Percentiles rank a stretch among this genome's conserved stretches.
Evolutionary conservation across 176 grass and related monocot genomes (phyloP).

Genomic region (Oryza brachyantha): DNA sequence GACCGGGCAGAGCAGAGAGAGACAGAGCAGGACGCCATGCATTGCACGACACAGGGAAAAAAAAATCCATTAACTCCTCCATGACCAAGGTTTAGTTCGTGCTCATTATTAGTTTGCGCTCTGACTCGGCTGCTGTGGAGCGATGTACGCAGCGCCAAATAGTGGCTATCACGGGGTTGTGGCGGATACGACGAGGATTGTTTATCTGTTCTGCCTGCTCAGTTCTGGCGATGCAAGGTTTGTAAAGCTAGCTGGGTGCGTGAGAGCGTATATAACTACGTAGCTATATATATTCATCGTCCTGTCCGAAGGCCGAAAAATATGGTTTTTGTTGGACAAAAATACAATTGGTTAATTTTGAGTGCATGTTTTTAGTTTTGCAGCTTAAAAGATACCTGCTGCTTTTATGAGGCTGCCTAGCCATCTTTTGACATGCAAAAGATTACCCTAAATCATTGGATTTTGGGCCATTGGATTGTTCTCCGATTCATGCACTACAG

Average conservation of each 20-base stretch:
- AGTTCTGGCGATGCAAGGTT: neutral
- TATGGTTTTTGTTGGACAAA: no score
- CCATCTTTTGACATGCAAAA: no score
- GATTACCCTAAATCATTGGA: no score
- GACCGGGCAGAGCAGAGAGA: neutral
- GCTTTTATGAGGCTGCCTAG: no score
- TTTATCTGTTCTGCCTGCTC: neutral
- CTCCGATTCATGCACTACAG: no score
- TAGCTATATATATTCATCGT: no score
- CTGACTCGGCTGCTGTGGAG: neutral
- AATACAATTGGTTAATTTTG: no score
- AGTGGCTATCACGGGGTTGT: conserved; percentile 14
- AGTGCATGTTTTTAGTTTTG: no score
- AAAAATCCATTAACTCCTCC: neutral
- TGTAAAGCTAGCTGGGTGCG: neutral
- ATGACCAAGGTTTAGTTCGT: neutral
- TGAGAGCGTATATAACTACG: no score
- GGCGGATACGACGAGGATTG: neutral
- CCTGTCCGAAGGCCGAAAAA: no score
- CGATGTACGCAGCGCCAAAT: neutral
- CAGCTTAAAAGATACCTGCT: no score
- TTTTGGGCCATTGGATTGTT: no score
- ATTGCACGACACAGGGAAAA: neutral
- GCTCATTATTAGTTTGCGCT: conserved; percentile 7
- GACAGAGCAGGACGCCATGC: neutral